phyloP scores from a whole-genome alignment of 371 early-diverging fungal genomes.

The Dichotomocladium elegans region DNA sequence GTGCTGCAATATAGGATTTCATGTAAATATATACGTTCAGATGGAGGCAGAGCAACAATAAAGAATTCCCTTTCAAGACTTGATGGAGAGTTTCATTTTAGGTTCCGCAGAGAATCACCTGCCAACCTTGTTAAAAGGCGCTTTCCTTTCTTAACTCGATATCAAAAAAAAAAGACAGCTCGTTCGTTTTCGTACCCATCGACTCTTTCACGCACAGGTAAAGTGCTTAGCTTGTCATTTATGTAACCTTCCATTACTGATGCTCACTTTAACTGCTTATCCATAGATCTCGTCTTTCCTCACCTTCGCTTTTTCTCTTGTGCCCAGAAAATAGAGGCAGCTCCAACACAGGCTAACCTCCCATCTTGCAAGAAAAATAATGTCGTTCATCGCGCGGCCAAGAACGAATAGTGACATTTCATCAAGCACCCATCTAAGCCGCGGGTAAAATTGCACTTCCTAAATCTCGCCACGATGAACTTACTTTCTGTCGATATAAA shows the following conservation, averaged over 20 bases:
- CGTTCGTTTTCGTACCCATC: not conserved
- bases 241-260: not conserved
- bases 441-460: not conserved
- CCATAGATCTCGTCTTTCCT: not conserved
- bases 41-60: not conserved
- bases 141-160: not conserved
- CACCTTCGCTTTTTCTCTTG: not conserved
- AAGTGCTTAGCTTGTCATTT: not conserved
- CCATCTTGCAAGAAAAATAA: not conserved
- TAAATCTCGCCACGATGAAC: not conserved
- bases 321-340: not conserved
- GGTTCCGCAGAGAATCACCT: no score
- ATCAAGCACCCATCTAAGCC: constrained; percentile 1
- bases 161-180: not conserved
- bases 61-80: not conserved
- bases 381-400: constrained; percentile 12
- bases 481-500: not conserved
- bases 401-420: constrained; percentile 12
- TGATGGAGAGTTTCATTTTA: not conserved
- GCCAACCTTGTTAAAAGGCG: not conserved
- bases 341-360: not conserved
- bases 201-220: not conserved
- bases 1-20: not conserved
- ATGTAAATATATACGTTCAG: not conserved
- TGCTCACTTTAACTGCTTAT: not conserved